Evolutionary conservation across 139 green algal genomes (phyloP), one percentile per base, ranked within the genome.

Genomic region (Micractinium sp.): DNA sequence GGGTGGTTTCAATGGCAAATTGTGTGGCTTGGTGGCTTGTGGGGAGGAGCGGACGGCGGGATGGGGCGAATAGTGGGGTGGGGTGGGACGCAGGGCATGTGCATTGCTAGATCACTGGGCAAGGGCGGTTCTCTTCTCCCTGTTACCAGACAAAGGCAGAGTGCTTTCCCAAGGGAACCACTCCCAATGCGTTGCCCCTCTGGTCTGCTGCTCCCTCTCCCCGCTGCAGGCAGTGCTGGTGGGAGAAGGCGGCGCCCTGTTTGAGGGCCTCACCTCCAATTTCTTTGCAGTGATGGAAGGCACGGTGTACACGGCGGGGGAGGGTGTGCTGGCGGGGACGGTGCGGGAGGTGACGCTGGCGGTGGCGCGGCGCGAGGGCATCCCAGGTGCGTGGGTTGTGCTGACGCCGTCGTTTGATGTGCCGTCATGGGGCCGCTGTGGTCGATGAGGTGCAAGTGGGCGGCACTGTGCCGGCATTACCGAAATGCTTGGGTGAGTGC

Each of bases 281-380:
- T 95, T 96, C 63, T 96, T 96, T 73, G 94, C 91, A 25, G 69
- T 96, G 47, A 20, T 86, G 23, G 86, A 81, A 19, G 93, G 92
- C 27, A 76, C 63, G 35, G 38, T 95, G 25, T 69, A 91, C 66
- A 96, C 94, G 27, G 94, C 94, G 22, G 91, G 92, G 0, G 91
- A 94, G 78, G 94, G 94, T 0, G 85, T 95, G 5, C 83, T 96
- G 71, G 76, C 87, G 16, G 86, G 86, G 53, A 95, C 93, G 4
- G 91, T 96, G 27, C 82, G 94, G 9, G 88, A 93, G 36, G 74
- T 94, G 27, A 74, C 92, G 31, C 91, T 96, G 81, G 60, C 94
- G 89, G 93, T 93, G 67, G 82, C 87, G 5, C 25, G 82, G 35
- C 74, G 88, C 33, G 78, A 93, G 66, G 90, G 91, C 77, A 88